These are phyloP conservation scores for Clavispora carvajalis DNA, from an alignment of 805 yeast genomes.

Conservation along the genomic window DNA sequence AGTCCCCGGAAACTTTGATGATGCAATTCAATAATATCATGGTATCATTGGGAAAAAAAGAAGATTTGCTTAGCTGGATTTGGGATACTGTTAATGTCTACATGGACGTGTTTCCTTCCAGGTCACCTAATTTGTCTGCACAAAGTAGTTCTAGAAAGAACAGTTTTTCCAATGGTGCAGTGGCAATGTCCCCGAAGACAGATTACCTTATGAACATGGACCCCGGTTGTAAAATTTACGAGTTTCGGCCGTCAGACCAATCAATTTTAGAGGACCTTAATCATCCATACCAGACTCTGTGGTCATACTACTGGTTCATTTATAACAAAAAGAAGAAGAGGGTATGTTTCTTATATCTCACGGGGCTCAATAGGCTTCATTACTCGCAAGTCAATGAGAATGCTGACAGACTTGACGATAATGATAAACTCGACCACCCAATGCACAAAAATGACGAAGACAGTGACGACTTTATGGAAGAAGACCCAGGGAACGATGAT, in stretches of 20 bases:
- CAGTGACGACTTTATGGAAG: slow-evolving; percentile 10
- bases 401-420: slow-evolving; percentile 14
- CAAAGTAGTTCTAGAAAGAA: slow-evolving; percentile 23
- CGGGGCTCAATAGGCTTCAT: slow-evolving; percentile 40
- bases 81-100: slow-evolving; percentile 87
- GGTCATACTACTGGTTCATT: slow-evolving; percentile 87
- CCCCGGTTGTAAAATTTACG: slow-evolving; percentile 53
- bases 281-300: slow-evolving; percentile 45
- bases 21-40: slow-evolving; percentile 73
- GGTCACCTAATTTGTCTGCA: slow-evolving; percentile 19
- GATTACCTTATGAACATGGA: slow-evolving; percentile 9
- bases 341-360: slow-evolving; percentile 78
- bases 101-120: slow-evolving; percentile 54
- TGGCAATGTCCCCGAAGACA: slow-evolving; percentile 5
- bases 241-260: slow-evolving; percentile 55
- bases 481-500: slow-evolving; percentile 18
- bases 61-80: slow-evolving; percentile 52
- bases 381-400: slow-evolving; percentile 19
- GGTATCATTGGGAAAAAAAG: slow-evolving; percentile 42
- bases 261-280: slow-evolving; percentile 57
- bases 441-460: slow-evolving; percentile 12
- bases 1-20: slow-evolving; percentile 42
- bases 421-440: slow-evolving; percentile 19
- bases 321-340: slow-evolving; percentile 88
- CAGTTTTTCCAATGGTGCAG: slow-evolving; percentile 15